Percentiles rank a stretch among this genome's conserved stretches.
Conservation (phyloP, 108 stramenopile species). For the Cyclotella distinguenda region DNA sequence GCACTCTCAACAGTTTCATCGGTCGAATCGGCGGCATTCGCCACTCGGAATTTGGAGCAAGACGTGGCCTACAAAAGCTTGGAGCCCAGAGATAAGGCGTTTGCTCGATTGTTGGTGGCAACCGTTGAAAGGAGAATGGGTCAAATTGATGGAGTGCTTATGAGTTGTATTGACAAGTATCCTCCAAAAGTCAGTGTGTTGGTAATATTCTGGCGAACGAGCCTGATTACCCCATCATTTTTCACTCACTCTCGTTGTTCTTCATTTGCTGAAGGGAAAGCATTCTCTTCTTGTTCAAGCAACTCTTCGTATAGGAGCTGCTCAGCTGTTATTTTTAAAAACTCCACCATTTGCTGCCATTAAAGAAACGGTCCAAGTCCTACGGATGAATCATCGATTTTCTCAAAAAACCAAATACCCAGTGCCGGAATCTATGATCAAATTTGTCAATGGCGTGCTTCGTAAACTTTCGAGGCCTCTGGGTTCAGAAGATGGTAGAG, state of each 20-base stretch:
- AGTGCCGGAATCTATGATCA: slow-evolving; percentile 63
- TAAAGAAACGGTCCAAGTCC: slow-evolving; percentile 75
- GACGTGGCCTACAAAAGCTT: slow-evolving; percentile 43
- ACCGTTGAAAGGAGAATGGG: slow-evolving; percentile 73
- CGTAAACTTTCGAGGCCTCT: slow-evolving; percentile 51
- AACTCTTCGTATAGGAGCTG: slow-evolving; percentile 64
- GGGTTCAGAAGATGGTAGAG: slow-evolving; percentile 12
- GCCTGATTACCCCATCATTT: no score
- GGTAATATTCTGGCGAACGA: no score
- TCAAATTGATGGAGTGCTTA: slow-evolving; percentile 69
- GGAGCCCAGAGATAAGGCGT: slow-evolving; percentile 65
- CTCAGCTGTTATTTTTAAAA: slow-evolving; percentile 71
- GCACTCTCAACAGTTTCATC: not conserved
- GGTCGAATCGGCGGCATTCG: slow-evolving; percentile 32
- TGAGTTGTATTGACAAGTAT: slow-evolving; percentile 24
- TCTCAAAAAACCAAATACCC: slow-evolving; percentile 10
- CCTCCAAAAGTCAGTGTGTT: slow-evolving; percentile 21
- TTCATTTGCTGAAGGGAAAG: slow-evolving; percentile 22
- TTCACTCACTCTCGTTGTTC: not conserved
- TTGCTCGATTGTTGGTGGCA: slow-evolving; percentile 66
- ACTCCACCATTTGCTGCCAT: slow-evolving; percentile 66
- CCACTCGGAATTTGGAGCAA: slow-evolving; percentile 54
- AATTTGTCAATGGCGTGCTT: slow-evolving; percentile 81
- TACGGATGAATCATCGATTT: slow-evolving; percentile 42
- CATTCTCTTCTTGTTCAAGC: slow-evolving; percentile 46